Percentiles rank a stretch among this genome's conserved stretches.
These are phyloP conservation scores for Lunasporangiospora selenospora DNA, from an alignment of 192 early-diverging fungal species.

Conservation along the genomic window DNA sequence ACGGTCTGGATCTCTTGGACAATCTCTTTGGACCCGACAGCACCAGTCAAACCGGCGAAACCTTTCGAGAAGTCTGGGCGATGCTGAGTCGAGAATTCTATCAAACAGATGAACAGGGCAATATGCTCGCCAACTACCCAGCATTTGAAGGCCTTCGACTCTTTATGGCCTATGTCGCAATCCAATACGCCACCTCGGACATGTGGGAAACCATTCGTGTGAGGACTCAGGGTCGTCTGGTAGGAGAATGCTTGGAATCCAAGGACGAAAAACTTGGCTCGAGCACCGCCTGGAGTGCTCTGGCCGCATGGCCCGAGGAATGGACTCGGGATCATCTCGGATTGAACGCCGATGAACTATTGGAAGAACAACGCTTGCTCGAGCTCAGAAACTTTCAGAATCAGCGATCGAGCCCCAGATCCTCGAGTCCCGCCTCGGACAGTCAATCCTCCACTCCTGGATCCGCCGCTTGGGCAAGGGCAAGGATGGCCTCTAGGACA, in stretches of 20 bases:
- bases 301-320: constrained; percentile 16
- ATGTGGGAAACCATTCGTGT: constrained; percentile 38
- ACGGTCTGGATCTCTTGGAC: constrained; percentile 48
- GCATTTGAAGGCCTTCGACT: constrained; percentile 45
- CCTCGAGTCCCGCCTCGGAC: no score
- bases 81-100: constrained; percentile 50
- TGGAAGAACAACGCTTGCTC: constrained; percentile 11
- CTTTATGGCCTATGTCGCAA: constrained; percentile 52
- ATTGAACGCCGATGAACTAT: constrained; percentile 33
- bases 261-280: constrained; percentile 38
- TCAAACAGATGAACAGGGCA: constrained; percentile 11
- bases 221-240: constrained; percentile 15
- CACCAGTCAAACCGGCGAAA: constrained; percentile 46
- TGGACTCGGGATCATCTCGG: constrained; percentile 15
- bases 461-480: no score
- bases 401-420: no score
- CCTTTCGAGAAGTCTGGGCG: constrained; percentile 48
- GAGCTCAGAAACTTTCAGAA: constrained; percentile 36
- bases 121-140: constrained; percentile 22
- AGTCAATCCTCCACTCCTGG: no score
- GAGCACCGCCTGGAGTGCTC: constrained; percentile 29
- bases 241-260: constrained; percentile 31
- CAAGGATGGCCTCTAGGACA: background rate
- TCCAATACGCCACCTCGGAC: constrained; percentile 50
- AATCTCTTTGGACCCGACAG: constrained; percentile 49